These are phyloP conservation scores for Suillus americanus DNA, from an alignment of 768 basidiomycete genomes.

Conservation along the genomic window DNA sequence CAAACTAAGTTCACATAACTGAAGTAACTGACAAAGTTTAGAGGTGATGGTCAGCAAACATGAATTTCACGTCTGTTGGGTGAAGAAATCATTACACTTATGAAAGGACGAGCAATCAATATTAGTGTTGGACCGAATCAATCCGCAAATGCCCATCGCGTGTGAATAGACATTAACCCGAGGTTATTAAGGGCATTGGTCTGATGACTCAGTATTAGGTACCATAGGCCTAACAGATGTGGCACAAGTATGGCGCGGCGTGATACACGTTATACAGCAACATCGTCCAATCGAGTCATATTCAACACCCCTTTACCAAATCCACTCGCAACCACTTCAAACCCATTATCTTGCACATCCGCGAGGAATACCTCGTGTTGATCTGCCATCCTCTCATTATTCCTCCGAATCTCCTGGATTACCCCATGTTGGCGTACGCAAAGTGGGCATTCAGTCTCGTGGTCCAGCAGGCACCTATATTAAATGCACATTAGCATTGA, in stretches of 20 bases:
- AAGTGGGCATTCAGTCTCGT: slow-evolving; percentile 86
- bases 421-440: slow-evolving; percentile 87
- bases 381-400: slow-evolving; percentile 81
- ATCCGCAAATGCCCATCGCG: neutral
- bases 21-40: neutral
- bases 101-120: neutral
- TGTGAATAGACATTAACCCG: neutral
- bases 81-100: neutral
- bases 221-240: neutral
- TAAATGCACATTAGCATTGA: neutral
- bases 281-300: slow-evolving; percentile 25
- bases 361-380: slow-evolving; percentile 79
- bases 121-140: neutral
- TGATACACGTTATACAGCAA: slow-evolving; percentile 13
- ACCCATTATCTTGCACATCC: slow-evolving; percentile 71
- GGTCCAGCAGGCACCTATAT: slow-evolving; percentile 80
- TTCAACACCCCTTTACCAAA: slow-evolving; percentile 68
- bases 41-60: neutral
- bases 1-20: neutral
- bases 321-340: slow-evolving; percentile 66
- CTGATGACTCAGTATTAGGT: neutral
- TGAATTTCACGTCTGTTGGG: neutral
- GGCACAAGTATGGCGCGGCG: neutral
- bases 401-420: slow-evolving; percentile 84
- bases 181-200: neutral